Evolutionary conservation across 2,329 filamentous ascomycete species (phyloP), one percentile per base, ranked within the genome.

Genomic region (Trichoderma asperellum): DNA sequence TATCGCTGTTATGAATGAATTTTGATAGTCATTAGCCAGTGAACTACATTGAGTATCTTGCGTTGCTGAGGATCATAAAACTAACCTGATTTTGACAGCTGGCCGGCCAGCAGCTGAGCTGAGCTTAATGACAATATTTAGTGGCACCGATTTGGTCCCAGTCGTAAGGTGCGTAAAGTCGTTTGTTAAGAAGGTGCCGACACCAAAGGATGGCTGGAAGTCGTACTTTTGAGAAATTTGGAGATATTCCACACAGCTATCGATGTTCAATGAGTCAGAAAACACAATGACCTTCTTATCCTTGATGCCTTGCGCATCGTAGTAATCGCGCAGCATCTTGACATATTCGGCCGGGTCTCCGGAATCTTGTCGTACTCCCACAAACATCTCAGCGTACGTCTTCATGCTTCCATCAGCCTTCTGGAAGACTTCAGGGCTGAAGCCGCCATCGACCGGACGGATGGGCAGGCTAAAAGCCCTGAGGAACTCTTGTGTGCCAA

Each of bases 111-210:
- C 88, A 0, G 94, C 96, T 11, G 92, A 94, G 71, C 92, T 93
- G 71, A 99, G 86, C 82, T 99, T 99, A 82, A 99, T 97, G 74
- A 99, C 96, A 75, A 99, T 99, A 76, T 99, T 99, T 67, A 99
- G 83, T 0, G 96, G 96, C 18, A 90, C 88, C 0, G 94, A 97
- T 81, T 97, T 98, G 74, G 89, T 89, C 49, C 90, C 90, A 0
- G 90, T 92, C 43, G 85, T 88, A 71, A 87, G 82, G 73, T 91
- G 88, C n/a, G 82, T 83, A 78, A 96, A 99, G 79, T 99, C 96
- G 76, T 99, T 97, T 4, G 96, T 99, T 75, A 99, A 86, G 80
- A 93, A 98, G 0, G 96, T 99, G 5, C 96, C 96, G 1, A 99
- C 92, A 71, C 96, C 96, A 81, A 99, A 99, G 0, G 91, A 92